Evolutionary conservation across 1,139 yeast genomes (phyloP), one percentile per base, ranked within the genome.

Genomic region (Sugiyamaella japonica): DNA sequence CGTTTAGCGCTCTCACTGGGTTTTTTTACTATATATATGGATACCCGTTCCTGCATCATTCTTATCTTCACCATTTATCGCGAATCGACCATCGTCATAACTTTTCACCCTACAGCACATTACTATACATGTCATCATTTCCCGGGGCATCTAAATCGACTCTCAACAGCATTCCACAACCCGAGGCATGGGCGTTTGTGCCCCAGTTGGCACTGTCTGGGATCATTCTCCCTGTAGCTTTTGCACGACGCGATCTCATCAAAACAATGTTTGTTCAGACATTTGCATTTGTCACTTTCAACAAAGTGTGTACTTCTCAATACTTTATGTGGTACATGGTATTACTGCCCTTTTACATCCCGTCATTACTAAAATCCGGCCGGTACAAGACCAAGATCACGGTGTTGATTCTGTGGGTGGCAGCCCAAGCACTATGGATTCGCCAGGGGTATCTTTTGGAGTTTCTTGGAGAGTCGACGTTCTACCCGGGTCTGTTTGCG

Each of bases 51-150:
- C 61, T 93, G n/a, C 76, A 82, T 50, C 85, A 91, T 63, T 80
- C 97, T 0, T 90, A 89, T 68, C 67, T 89, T 10, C 93, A 93
- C 68, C 99, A 93, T 69, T 73, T 93, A 50, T 76, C 82, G 4
- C 77, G 99, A 57, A 72, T 89, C 12, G 99, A 93, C 68, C 99
- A 93, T 69, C 82, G 99, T 52, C 99, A 93, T 71, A 93, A 93
- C 70, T 93, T 93, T 66, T 89, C 97, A 1, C 78, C 91, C 1
- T 93, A 91, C 78, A 89, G 93, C 66, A 75, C 89, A 16, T 75
- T 84, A 32, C 73, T 93, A 47, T 93, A 93, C 71, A 68, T 72
- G 54, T 60, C 70, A 7, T 69, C 73, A n/a, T 65, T 52, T n/a
- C 57, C 56, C 7, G 56, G 50, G 17, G 56, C 52, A 3, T 25